Evolutionary conservation across 1,284 basidiomycete species (phyloP), one percentile per base, ranked within the genome.

Genomic region (Puccinia horiana): DNA sequence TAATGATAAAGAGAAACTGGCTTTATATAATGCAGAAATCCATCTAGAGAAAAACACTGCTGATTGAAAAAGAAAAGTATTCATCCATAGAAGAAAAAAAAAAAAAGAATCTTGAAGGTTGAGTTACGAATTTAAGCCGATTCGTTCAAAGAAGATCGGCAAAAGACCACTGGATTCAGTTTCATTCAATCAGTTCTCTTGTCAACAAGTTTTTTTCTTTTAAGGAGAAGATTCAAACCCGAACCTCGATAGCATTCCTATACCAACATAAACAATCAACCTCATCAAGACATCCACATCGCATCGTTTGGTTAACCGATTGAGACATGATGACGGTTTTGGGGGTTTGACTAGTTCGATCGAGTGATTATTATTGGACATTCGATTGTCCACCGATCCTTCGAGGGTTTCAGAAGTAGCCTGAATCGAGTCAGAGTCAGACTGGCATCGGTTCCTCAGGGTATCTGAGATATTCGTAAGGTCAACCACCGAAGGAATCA

Each of bases 261-360:
- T 79, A 23, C 77, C 77, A 54, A 20, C 23, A 72, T 79, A 79
- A 56, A 79, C 77, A 5, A 79, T 79, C 23, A 79, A 67, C 40
- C 77, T 37, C 77, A 79, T 79, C 67, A 79, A 52, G 37, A 79
- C 77, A 72, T 79, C 77, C n/a, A 79, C 42, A 58, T 79, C 77
- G 52, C 72, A 70, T n/a, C 35, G 77, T 47, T 72, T 79, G 44
- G n/a, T n/a, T n/a, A n/a, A n/a, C n/a, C n/a, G n/a, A n/a, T n/a
- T n/a, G 56, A 76, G 56, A 52, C 26, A 12, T 23, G 29, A n/a
- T 6, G 26, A 32, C 63, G 58, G 16, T 14, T 20, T 26, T 61
- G 29, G 2, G 32, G 63, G 44, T 40, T 42, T 18, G 37, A 63
- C 2, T 52, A 11, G 56, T 63, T 18, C 40, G 32, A 32, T 9